These are phyloP conservation scores for Ustilago cynodontis DNA, from an alignment of 1,284 basidiomycete species.

Conservation along the genomic window DNA sequence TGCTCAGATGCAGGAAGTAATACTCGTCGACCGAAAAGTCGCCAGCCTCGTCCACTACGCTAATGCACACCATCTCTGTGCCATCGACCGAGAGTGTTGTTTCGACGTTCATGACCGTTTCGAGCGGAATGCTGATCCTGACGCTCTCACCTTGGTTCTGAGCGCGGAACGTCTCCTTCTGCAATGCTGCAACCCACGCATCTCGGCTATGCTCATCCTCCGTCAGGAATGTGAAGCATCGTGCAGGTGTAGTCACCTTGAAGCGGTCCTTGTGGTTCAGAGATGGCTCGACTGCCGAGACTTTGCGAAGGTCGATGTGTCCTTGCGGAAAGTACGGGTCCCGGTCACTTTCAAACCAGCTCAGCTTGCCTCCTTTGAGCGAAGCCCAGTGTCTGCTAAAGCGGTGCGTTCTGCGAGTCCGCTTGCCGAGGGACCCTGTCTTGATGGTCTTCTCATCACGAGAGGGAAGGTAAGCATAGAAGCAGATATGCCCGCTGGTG, in stretches of 20 bases:
- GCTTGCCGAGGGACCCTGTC: constrained; percentile 49
- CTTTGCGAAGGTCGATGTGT: constrained; percentile 91
- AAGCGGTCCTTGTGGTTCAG: constrained; percentile 74
- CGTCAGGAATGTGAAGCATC: constrained; percentile 67
- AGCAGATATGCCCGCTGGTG: constrained; percentile 90
- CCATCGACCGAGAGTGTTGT: constrained; percentile 73
- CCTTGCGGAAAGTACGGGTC: constrained; percentile 97
- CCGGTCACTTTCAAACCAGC: constrained; percentile 72
- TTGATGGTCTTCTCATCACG: constrained; percentile 50
- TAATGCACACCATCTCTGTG: constrained; percentile 58
- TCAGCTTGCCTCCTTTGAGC: constrained; percentile 54
- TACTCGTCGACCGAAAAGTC: constrained; percentile 63
- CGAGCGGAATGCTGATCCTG: constrained; percentile 90
- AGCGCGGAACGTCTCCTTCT: constrained; percentile 88
- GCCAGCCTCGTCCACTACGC: constrained; percentile 53
- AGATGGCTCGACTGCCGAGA: constrained; percentile 83
- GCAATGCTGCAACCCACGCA: constrained; percentile 89
- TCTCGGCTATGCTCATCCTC: constrained; percentile 64
- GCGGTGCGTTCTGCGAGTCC: constrained; percentile 55
- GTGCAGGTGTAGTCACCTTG: constrained; percentile 67
- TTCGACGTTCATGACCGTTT: constrained; percentile 87
- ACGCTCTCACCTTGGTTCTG: constrained; percentile 96
- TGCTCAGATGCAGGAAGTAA: constrained; percentile 57
- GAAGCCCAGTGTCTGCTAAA: constrained; percentile 63
- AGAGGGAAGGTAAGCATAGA: constrained; percentile 86